These are phyloP conservation scores for Boletus reticuloceps DNA, from an alignment of 768 basidiomycete genomes.

Conservation along the genomic window DNA sequence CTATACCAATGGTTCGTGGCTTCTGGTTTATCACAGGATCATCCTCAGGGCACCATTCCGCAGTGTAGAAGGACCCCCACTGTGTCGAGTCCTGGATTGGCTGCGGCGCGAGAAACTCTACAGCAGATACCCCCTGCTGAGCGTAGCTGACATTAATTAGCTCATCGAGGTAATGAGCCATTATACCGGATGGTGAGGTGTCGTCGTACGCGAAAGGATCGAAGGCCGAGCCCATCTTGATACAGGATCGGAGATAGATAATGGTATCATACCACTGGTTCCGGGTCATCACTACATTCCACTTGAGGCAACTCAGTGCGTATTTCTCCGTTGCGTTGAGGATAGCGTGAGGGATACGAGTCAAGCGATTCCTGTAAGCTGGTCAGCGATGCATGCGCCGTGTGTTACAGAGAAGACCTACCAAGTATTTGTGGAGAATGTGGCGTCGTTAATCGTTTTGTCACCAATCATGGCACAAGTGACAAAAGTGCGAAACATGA, in stretches of 20 bases:
- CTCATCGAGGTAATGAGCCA: conserved; percentile 21
- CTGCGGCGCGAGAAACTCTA: conserved; percentile 14
- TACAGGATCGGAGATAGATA: conserved; percentile 20
- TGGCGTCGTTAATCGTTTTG: conserved; percentile 32
- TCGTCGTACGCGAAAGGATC: conserved; percentile 24
- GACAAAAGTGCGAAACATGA: conserved; percentile 35
- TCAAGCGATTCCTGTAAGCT: conserved; percentile 18
- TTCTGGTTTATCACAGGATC: conserved; percentile 32
- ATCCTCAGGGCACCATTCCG: conserved; percentile 30
- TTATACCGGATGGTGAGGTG: conserved; percentile 9
- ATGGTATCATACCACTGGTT: conserved; percentile 24
- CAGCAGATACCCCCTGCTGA: not conserved
- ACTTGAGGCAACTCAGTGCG: conserved; percentile 16
- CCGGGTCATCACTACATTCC: conserved; percentile 22
- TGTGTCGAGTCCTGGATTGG: conserved; percentile 6
- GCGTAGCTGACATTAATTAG: conserved; percentile 11
- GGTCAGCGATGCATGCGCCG: conserved; percentile 3
- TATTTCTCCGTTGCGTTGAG: conserved; percentile 27
- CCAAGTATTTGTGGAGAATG: conserved; percentile 32
- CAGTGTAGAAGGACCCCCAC: conserved; percentile 10
- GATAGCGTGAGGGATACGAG: conserved; percentile 18
- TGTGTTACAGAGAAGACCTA: conserved; percentile 8
- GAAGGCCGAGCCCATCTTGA: conserved; percentile 25
- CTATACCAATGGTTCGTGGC: conserved; percentile 26
- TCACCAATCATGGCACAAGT: conserved; percentile 36